A percentile compares a stretch with the other conserved stretches of the same genome.
Evolutionary conservation across 1,139 yeast species (phyloP).

Genomic region (Scheffersomyces titani): DNA sequence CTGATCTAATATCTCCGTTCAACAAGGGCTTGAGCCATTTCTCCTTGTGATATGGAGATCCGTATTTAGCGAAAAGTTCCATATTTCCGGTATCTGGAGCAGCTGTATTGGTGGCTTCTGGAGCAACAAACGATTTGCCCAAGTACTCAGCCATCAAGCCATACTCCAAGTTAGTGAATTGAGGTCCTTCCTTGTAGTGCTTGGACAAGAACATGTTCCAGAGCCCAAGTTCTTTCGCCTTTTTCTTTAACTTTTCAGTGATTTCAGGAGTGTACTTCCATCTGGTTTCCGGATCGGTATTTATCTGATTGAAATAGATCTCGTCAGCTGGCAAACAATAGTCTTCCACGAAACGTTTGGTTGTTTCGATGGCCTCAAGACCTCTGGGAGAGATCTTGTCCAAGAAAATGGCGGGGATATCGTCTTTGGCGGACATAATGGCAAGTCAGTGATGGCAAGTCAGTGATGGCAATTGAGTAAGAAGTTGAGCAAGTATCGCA

Average conservation of each 20-base stretch:
- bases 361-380: conserved; percentile 48
- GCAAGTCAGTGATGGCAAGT: neutral
- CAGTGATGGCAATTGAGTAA: too few species aligned
- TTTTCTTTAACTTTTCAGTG: conserved; percentile 52
- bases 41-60: conserved; percentile 51
- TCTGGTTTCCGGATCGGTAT: conserved; percentile 41
- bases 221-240: conserved; percentile 58
- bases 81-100: conserved; percentile 82
- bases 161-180: conserved; percentile 65
- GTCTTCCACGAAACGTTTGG: conserved; percentile 56
- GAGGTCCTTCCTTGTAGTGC: conserved; percentile 62
- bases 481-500: neutral
- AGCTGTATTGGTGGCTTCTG: conserved; percentile 63
- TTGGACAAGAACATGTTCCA: conserved; percentile 68
- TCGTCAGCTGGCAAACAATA: conserved; percentile 63
- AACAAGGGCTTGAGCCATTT: conserved; percentile 59
- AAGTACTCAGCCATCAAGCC: conserved; percentile 71
- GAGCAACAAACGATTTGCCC: conserved; percentile 58
- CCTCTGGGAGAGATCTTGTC: conserved; percentile 52
- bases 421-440: conserved; percentile 36
- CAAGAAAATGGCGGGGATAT: conserved; percentile 46
- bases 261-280: conserved; percentile 55
- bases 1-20: conserved; percentile 62
- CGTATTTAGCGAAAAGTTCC: conserved; percentile 68
- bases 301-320: conserved; percentile 42